Conservation (phyloP, 768 basidiomycete genomes). For the Lentinus tigrinus region DNA sequence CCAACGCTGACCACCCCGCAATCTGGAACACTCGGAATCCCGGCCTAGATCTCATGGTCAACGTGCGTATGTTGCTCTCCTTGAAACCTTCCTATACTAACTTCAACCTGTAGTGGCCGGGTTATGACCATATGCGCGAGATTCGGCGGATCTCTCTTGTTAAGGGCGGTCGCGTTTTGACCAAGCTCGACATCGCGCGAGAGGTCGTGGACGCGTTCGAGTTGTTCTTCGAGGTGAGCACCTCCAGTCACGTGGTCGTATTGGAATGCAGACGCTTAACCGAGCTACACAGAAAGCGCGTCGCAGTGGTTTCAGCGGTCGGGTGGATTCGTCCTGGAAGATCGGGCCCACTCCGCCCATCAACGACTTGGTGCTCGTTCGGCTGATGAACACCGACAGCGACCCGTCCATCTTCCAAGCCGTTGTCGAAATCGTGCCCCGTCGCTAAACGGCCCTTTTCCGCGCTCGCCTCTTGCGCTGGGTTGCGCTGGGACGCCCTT, state of each 20-base stretch:
- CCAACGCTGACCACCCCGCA: too few relatives aligned
- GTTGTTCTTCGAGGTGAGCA: background rate
- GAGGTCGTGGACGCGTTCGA: background rate
- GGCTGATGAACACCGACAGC: background rate
- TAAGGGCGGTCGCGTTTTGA: background rate
- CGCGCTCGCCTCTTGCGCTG: background rate
- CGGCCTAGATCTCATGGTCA: background rate
- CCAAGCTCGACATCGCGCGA: background rate
- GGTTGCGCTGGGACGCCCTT: background rate
- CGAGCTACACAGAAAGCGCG: background rate
- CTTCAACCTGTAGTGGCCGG: slow-evolving; percentile 3
- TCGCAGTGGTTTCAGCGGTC: background rate
- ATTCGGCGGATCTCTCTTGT: background rate
- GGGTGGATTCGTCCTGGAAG: background rate
- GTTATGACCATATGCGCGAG: background rate
- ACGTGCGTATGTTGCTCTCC: background rate
- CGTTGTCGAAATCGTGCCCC: background rate
- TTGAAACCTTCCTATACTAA: background rate
- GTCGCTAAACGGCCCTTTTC: background rate
- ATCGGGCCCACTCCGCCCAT: background rate
- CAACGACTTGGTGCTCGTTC: background rate
- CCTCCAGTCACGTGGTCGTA: background rate
- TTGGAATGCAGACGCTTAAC: background rate
- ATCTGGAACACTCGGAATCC: background rate
- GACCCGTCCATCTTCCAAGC: slow-evolving; percentile 5